Conservation (phyloP, 305 asterid genomes). For the Plantago lanceolata region DNA sequence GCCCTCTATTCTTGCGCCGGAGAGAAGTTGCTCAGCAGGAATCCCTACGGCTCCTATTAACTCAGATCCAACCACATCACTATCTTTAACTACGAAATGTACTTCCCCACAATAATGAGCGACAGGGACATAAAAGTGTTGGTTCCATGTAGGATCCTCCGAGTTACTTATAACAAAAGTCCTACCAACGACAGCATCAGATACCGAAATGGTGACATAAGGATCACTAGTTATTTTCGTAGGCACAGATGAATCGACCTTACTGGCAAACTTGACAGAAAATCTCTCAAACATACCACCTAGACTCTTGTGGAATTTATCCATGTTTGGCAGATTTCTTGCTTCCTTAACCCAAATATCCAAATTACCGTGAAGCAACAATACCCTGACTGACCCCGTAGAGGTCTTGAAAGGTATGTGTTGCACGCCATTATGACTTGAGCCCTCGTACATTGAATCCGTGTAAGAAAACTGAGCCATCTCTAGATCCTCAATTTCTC, state of each 20-base stretch:
- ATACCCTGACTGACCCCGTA: slow-evolving; percentile 38
- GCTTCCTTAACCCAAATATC: slow-evolving; percentile 74
- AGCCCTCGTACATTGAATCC: slow-evolving; percentile 48
- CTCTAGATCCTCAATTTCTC: background rate
- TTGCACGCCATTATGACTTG: slow-evolving; percentile 52
- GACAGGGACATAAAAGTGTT: slow-evolving; percentile 73
- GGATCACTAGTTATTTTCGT: slow-evolving; percentile 69
- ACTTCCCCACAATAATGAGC: slow-evolving; percentile 87
- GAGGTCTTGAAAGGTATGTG: slow-evolving; percentile 61
- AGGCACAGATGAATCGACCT: slow-evolving; percentile 33
- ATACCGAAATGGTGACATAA: slow-evolving; percentile 58
- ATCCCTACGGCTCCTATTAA: slow-evolving; percentile 81
- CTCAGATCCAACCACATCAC: slow-evolving; percentile 81
- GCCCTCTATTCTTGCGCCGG: slow-evolving; percentile 50
- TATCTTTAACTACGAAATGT: slow-evolving; percentile 82
- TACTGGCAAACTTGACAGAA: slow-evolving; percentile 40
- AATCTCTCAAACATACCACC: slow-evolving; percentile 49
- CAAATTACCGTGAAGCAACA: slow-evolving; percentile 70
- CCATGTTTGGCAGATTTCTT: slow-evolving; percentile 74
- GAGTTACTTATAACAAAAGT: slow-evolving; percentile 63
- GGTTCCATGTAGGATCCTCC: slow-evolving; percentile 82
- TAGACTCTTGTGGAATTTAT: slow-evolving; percentile 51
- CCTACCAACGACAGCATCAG: slow-evolving; percentile 71
- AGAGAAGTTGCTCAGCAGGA: slow-evolving; percentile 54
- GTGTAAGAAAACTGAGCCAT: slow-evolving; percentile 52